Evolutionary conservation across 768 basidiomycete genomes (phyloP).

Genomic region (Lactarius hatsudake): DNA sequence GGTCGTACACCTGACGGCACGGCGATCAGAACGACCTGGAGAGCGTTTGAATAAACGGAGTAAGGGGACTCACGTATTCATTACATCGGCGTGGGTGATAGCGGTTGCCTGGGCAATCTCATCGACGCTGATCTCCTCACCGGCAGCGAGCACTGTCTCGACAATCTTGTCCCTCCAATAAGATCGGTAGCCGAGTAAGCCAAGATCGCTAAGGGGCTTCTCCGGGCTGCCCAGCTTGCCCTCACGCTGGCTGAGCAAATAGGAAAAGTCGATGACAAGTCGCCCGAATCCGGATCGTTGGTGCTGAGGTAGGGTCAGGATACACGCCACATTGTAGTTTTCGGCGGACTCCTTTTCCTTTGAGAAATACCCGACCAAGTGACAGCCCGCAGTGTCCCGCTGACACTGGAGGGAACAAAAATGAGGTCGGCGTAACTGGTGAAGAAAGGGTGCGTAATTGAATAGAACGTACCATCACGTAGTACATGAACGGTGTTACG

Average conservation of each 20-base stretch:
- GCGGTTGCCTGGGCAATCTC: constrained; percentile 95
- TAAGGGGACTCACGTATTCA: constrained; percentile 84
- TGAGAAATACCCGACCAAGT: constrained; percentile 96
- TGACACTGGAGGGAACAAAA: constrained; percentile 49
- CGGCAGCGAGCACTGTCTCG: constrained; percentile 72
- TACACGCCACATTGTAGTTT: constrained; percentile 98
- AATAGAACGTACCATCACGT: constrained; percentile 77
- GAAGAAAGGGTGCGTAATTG: neutral
- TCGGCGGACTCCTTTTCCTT: constrained; percentile 99
- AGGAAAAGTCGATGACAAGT: constrained; percentile 95
- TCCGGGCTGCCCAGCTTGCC: constrained; percentile 95
- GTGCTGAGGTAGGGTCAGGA: constrained; percentile 96
- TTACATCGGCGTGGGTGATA: constrained; percentile 93
- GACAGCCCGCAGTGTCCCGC: constrained; percentile 87
- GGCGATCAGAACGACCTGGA: constrained; percentile 2
- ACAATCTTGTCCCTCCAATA: constrained; percentile 98
- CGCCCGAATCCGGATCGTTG: constrained; percentile 96
- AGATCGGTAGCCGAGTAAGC: constrained; percentile 87
- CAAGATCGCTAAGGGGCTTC: constrained; percentile 94
- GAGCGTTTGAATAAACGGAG: neutral
- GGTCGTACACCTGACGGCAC: constrained; percentile 72
- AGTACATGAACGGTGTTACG: constrained; percentile 99
- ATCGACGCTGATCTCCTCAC: constrained; percentile 83
- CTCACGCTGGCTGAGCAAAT: constrained; percentile 96
- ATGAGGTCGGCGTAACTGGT: constrained; percentile 3